Base-by-base conservation (phyloP, 768 basidiomycete species). In the Tylopilus felleus region DNA sequence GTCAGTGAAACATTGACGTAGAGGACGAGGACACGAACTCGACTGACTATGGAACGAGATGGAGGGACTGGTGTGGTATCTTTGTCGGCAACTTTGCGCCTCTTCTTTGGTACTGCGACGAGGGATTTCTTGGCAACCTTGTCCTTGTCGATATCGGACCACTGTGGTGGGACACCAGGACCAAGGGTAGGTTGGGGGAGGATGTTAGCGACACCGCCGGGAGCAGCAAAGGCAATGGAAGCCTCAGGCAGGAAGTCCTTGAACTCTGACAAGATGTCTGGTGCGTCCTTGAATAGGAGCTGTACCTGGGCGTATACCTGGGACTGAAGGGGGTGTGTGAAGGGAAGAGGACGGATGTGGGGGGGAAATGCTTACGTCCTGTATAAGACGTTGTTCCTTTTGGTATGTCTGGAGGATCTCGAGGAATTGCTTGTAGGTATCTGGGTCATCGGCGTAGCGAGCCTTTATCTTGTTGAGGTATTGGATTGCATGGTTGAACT, bases 381-480 rank as follows among this genome's bases (percentile, higher is more conserved):
- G 84, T 13, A 82, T 68, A 63, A 84, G 80, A 56, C 82, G 82
- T 61, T 87, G 85, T 59, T 95, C 90, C 66, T 90, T 90, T 65
- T 91, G 88, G 73, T 92, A 91, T 41, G 86, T 82, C 72, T 93
- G 91, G 57, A 93, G 73, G 44, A 93, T 90, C 73, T 93, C 91
- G 61, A 93, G 73, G 65, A 93, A 93, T 64, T 89, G 85, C 70
- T 92, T 92, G 73, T 93, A 93, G 29, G 88, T 94, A 63, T 93
- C 92, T n/a, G 88, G 84, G 55, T 97, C 93, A 59, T 88, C 84
- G 12, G 82, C 73, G 71, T 88, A 98, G 21, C 94, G 85, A 17
- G 85, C 85, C 74, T 98, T 98, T 77, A 99, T 98, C 77, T 95
- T 96, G 81, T 97, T 98, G 63, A 99, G 85, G 70, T 95, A 99